Percentiles rank a stretch among this genome's conserved stretches.
Conservation (phyloP, 148 eudicot species). For the Arctostaphylos glauca region DNA sequence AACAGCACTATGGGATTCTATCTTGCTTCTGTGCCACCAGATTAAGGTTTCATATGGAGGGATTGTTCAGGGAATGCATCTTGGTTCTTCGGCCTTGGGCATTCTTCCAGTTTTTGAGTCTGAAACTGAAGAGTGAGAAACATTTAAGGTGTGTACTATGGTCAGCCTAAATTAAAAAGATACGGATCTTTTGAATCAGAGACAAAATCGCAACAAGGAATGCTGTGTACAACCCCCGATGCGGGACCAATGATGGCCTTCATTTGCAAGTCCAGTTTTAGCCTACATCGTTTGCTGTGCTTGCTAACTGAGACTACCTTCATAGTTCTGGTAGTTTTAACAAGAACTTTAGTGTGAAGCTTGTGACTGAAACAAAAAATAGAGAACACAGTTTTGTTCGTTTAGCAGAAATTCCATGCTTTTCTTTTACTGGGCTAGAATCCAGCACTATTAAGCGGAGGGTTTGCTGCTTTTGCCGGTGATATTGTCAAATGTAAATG, state of each 20-base stretch:
- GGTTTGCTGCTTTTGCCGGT: not conserved
- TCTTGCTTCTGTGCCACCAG: slow-evolving; percentile 76
- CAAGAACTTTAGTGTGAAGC: not conserved
- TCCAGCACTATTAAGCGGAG: not conserved
- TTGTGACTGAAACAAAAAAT: not conserved
- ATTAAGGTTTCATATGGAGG: slow-evolving; percentile 67
- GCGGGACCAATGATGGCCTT: not conserved
- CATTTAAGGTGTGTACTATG: not conserved
- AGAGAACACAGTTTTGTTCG: not conserved
- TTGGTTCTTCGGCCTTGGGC: slow-evolving; percentile 82
- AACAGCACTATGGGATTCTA: slow-evolving; percentile 92
- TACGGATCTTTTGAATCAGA: not conserved
- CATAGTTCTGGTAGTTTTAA: slow-evolving; percentile 8
- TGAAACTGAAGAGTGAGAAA: slow-evolving; percentile 54
- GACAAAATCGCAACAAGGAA: not conserved
- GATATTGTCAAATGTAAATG: not conserved
- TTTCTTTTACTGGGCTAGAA: not conserved
- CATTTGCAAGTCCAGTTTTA: not conserved
- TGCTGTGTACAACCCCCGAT: not conserved
- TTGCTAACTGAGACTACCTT: not conserved
- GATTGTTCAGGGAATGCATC: slow-evolving; percentile 80
- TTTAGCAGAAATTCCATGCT: not conserved
- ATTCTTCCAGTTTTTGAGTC: slow-evolving; percentile 68
- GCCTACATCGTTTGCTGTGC: not conserved
- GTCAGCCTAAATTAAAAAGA: not conserved